Evolutionary conservation across 179 eudicot species (phyloP), one percentile per base, ranked within the genome.

Genomic region (Silene coronaria): DNA sequence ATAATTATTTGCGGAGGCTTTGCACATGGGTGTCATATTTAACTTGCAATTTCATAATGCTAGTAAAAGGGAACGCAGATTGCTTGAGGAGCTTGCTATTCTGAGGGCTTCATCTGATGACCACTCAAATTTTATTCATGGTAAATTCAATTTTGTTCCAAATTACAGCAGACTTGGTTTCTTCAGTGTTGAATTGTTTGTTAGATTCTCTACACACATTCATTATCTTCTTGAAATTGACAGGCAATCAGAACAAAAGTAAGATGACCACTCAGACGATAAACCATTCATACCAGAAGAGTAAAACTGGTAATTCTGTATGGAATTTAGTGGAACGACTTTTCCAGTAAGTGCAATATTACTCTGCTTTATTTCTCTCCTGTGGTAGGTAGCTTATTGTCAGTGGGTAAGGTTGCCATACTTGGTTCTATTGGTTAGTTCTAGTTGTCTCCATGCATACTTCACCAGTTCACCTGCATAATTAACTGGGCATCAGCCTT

Each of bases 21-120:
- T 38, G 22, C 42, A 11, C 58, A 12, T 68, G 60, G 61, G n/a
- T 63, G 21, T 9, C 42, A 51, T n/a, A 8, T 17, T 48, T 62
- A 14, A 66, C 65, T 16, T 59, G 70, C 24, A 34, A 67, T 80
- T 58, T 77, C 69, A 22, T 78, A 69, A 75, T 79, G 70, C 71
- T 80, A 92, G 96, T 86, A 87, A 80, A 67, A 85, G 83, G 79
- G 97, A 92, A 78, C 85, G 83, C 59, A 78, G 69, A 30, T 86
- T 92, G 67, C 82, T 92, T 70, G 83, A 86, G 76, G 86, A 87
- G 90, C 76, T 92, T 84, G 91, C 94, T 55, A 84, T 87, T 32
- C 78, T 86, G 71, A 80, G 84, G 84, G 79, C 76, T 73, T 77
- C 88, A 48, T 62, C 75, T 38, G 71, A 77, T 58, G 68, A 74